Base-by-base conservation (phyloP, 345 rosid genomes). In the Gossypioides kirkii region DNA sequence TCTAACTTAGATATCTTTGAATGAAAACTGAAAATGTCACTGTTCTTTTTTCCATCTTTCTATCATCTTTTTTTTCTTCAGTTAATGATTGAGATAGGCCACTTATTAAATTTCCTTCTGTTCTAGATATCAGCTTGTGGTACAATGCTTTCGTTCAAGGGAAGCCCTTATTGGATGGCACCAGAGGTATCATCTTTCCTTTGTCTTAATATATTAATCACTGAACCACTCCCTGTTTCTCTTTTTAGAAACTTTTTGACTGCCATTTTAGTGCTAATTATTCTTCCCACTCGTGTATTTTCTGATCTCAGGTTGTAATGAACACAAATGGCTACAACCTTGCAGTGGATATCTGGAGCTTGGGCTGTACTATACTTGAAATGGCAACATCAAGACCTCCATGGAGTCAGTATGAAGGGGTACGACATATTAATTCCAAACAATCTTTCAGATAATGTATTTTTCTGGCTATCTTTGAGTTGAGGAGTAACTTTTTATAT, bases 91-190 rank as follows among this genome's bases (percentile, higher is more conserved):
- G 45, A 66, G 56, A 70, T 55, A 47, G 41, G 43, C 78, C 45
- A 54, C 77, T 80, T 66, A 77, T 59, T 56, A 52, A 14, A 18
- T 58, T 41, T 78, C 61, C 72, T 72, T 76, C 14, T 80, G 65
- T 70, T 71, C 56, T 86, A 94, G 99, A 91, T 88, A 52, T 82
- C 91, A 16, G 76, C 87, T 46, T 87, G 81, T 75, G 77, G 92
- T 69, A 85, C 97, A 62, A 92, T 92, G 97, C 97, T 94, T 81
- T 94, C 99, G 10, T 94, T 94, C 86, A 92, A 87, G 77, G 99
- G 99, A 74, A 94, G 99, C 82, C 99, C 99, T 59, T 94, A 89
- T 76, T 94, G 99, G 99, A 94, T 94, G 98, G 99, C 99, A 38
- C 99, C 99, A 16, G 98, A 94, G 99, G 99, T 94, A 85, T 42